Percentiles rank a stretch among this genome's conserved stretches.
These are phyloP conservation scores for Colletotrichum somersetense DNA, from an alignment of 2,329 filamentous ascomycete species.

Conservation along the genomic window DNA sequence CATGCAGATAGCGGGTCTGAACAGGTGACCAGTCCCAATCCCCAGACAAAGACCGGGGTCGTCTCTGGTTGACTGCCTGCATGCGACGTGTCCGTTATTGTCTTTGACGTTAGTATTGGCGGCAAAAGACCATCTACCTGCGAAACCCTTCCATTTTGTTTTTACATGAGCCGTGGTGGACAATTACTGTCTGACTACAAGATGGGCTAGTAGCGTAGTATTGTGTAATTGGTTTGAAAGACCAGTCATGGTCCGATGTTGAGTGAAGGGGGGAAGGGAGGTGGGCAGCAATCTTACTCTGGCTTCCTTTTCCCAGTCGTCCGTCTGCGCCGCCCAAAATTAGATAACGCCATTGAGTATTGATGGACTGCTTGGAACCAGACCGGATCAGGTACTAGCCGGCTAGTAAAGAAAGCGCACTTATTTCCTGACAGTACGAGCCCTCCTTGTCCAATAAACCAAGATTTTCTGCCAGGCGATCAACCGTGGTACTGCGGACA, in stretches of 20 bases:
- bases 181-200: constrained; percentile 2
- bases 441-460: background rate
- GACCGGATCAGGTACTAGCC: constrained; percentile 17
- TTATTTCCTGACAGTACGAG: background rate
- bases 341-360: constrained; percentile 17
- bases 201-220: constrained; percentile 12
- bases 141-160: background rate
- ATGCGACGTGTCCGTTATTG: constrained; percentile 31
- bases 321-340: constrained; percentile 33
- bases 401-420: background rate
- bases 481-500: background rate
- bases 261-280: background rate
- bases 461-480: background rate
- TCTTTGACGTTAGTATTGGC: background rate
- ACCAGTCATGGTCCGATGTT: constrained; percentile 31
- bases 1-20: constrained; percentile 32
- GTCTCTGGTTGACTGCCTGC: constrained; percentile 21
- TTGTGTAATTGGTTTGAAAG: constrained; percentile 11
- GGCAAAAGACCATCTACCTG: background rate
- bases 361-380: constrained; percentile 11
- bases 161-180: background rate
- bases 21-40: constrained; percentile 13
- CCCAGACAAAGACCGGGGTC: background rate
- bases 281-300: constrained; percentile 28
- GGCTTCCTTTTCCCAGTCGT: constrained; percentile 13